phyloP scores from a whole-genome alignment of 768 basidiomycete species.

The Leccinum disarticulatum region DNA sequence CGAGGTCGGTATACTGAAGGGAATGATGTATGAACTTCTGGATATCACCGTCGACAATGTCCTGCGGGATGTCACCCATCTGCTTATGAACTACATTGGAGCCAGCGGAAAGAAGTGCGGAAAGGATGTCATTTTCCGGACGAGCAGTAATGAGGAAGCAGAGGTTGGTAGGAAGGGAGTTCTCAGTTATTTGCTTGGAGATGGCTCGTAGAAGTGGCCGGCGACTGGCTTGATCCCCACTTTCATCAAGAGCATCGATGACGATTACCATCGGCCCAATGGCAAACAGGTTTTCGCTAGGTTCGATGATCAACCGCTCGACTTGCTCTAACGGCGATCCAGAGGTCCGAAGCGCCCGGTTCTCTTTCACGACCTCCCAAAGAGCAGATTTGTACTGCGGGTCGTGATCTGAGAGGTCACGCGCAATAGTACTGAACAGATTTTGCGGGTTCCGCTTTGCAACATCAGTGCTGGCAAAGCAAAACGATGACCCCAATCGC shows the following conservation, averaged over 20 bases:
- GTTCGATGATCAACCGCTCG: neutral
- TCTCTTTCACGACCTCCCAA: neutral
- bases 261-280: neutral
- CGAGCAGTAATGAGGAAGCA: neutral
- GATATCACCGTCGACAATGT: neutral
- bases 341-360: neutral
- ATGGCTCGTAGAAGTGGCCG: neutral
- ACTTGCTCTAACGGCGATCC: neutral
- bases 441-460: too few relatives aligned
- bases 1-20: neutral
- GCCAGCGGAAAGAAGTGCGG: neutral
- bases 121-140: neutral
- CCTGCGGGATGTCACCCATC: neutral
- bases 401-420: neutral
- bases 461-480: too few relatives aligned
- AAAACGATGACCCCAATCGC: too few relatives aligned
- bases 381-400: neutral
- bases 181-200: neutral
- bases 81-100: neutral
- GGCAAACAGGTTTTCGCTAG: neutral
- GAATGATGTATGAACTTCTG: neutral
- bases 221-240: neutral
- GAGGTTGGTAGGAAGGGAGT: neutral
- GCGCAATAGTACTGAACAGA: too few relatives aligned
- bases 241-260: neutral